phyloP scores from a whole-genome alignment of 139 green algal genomes.

The Chlamydomonas sphaeroides region DNA sequence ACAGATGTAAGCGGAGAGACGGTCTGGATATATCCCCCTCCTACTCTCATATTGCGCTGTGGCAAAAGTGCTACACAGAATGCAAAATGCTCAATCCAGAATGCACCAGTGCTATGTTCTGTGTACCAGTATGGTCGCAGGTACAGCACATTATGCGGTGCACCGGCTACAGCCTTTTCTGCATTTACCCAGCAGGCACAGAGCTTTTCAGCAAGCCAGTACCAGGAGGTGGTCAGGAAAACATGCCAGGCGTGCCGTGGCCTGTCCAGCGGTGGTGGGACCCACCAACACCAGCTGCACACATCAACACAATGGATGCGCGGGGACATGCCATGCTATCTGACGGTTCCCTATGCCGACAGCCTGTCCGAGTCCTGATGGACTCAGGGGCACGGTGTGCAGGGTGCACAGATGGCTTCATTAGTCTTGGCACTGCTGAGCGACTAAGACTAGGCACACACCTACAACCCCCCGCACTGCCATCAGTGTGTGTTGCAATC shows the following conservation, averaged over 20 bases:
- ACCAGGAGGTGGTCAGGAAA: background rate
- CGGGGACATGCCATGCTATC: background rate
- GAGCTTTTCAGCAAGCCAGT: background rate
- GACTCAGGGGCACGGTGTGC: background rate
- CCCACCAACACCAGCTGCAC: no score
- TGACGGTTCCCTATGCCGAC: background rate
- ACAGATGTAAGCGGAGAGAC: background rate
- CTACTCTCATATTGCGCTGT: no score
- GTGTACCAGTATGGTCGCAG: background rate
- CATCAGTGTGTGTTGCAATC: background rate
- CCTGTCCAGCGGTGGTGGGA: slow-evolving; percentile 2
- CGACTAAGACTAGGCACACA: no score
- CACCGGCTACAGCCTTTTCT: background rate
- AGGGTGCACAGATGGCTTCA: no score
- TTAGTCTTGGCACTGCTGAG: background rate
- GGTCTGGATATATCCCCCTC: background rate
- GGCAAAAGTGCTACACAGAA: no score
- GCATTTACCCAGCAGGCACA: background rate
- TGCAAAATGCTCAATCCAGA: no score
- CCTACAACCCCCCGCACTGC: background rate
- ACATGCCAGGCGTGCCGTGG: background rate
- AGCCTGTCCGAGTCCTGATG: background rate
- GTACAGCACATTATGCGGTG: background rate
- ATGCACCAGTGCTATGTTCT: background rate
- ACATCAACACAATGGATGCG: no score